Base-by-base conservation (phyloP, 805 yeast genomes). In the Maudiozyma bulderi region DNA sequence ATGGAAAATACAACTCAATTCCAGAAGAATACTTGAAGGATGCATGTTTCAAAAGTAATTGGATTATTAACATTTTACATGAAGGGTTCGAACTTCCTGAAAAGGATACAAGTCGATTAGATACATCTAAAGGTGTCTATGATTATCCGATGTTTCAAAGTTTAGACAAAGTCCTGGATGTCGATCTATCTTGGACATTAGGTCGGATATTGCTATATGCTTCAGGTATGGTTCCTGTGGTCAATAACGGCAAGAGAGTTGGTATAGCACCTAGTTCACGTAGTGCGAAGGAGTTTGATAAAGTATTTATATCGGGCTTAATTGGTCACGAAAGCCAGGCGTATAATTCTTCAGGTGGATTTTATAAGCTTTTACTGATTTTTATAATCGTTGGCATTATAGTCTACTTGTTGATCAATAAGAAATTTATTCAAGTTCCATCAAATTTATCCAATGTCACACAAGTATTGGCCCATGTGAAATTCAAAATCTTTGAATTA, bases 11-110 rank as follows among this genome's bases (percentile, higher is more conserved):
- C 60, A 75, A 81, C 14, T 72, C 74, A 34, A 70, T 86, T 28
- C 72, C 77, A 3, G 70, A 75, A 32, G 78, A 82, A 0, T 74
- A 77, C 50, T 69, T 93, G 35, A 73, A 71, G 48, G 83, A 81
- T 52, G 86, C 95, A 2, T 93, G 99, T 63, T 93, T 93, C 71
- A 93, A 93, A 60, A 95, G 96, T 5, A 81, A 86, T 50, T 93
- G 99, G 98, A 89, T 93, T 2, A 73, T 89, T 38, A 89, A 85
- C 59, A 77, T 93, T 33, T 68, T 93, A 30, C 96, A 88, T 62
- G 96, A 90, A 55, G 99, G 99, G 0, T 91, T 91, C 62, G 86
- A 82, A 28, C 73, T 93, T 37, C 98, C 99, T 1, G 65, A 90
- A 52, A 67, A 78, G 4, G 87, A 77, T 6, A 57, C 80, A 44